Evolutionary conservation across 2,329 filamentous ascomycete genomes (phyloP), one percentile per base, ranked within the genome.

Genomic region (Parastagonospora avenae): DNA sequence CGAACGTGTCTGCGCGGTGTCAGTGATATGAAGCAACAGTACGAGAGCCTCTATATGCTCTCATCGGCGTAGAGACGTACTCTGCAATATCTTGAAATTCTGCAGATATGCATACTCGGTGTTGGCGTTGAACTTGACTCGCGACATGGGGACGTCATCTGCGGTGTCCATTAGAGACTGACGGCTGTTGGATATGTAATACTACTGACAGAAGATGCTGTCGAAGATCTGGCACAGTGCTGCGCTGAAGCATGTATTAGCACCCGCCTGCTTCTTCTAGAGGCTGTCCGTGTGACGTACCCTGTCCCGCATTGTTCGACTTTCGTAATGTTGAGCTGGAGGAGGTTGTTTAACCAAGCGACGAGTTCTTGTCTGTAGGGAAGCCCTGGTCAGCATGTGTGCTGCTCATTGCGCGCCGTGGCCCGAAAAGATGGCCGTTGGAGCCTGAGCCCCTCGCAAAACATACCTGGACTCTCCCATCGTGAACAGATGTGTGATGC

Each of bases 301-400:
- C 93, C 94, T 71, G 93, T 97, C 75, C 94, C 94, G 76, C 93
- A 97, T 83, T 99, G 94, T 81, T 99, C 94, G 74, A 99, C 91
- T 79, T 97, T 97, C 69, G 83, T 97, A 69, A 99, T 87, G 80
- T 97, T 99, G 71, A 99, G 88, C 80, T 97, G 92, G 44, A 99
- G 87, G 57, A 99, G 89, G 83, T 90, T 93, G 83, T 99, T 99
- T 63, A 97, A 82, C 94, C 94, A 99, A 79, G 87, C 85, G 66
- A 99, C 83, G 66, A 99, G 86, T 81, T 99, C 94, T 80, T 99
- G 94, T 82, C 94, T 97, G 60, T 55, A 28, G 40, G 39, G 39
- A 29, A 30, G 41, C n/a, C n/a, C 9, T 31, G 24, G 57, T 69
- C 48, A 69, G 64, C 50, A 47, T 48, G 39, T 50, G 57, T 48